phyloP scores from a whole-genome alignment of 2,329 filamentous ascomycete genomes.

The Scedosporium apiospermum region DNA sequence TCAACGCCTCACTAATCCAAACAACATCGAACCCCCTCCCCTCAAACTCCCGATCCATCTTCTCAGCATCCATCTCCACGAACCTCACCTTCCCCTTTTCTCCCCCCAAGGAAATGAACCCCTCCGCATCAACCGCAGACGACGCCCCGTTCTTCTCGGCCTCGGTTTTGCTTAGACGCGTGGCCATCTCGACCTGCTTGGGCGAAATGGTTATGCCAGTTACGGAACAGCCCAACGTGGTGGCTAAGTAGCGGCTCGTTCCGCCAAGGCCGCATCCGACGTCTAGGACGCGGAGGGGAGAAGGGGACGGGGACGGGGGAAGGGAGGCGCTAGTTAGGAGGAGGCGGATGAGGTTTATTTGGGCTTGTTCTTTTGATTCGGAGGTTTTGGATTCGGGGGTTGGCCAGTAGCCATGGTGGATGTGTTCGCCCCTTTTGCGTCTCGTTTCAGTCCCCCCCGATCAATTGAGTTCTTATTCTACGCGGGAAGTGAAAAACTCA shows the following conservation, averaged over 20 bases:
- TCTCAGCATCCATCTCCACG: slow-evolving; percentile 51
- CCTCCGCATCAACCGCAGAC: slow-evolving; percentile 16
- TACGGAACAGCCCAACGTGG: slow-evolving; percentile 38
- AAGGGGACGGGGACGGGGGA: slow-evolving; percentile 11
- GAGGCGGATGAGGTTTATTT: slow-evolving; percentile 46
- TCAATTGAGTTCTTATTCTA: neutral
- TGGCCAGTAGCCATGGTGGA: slow-evolving; percentile 54
- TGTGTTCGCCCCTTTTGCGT: slow-evolving; percentile 46
- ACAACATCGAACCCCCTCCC: slow-evolving; percentile 39
- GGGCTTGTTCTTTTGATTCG: slow-evolving; percentile 48
- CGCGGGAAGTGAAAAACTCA: slow-evolving; percentile 17
- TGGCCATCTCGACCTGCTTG: slow-evolving; percentile 49
- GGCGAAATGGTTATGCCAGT: slow-evolving; percentile 52
- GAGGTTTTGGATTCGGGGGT: slow-evolving; percentile 29
- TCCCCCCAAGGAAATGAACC: slow-evolving; percentile 29
- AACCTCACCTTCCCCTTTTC: slow-evolving; percentile 38
- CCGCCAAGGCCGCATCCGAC: slow-evolving; percentile 54
- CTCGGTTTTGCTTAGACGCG: slow-evolving; percentile 33
- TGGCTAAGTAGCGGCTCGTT: slow-evolving; percentile 46
- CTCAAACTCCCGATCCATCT: slow-evolving; percentile 43
- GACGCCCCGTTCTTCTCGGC: slow-evolving; percentile 9
- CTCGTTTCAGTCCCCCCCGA: neutral
- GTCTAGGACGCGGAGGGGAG: slow-evolving; percentile 35
- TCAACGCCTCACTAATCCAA: slow-evolving; percentile 54
- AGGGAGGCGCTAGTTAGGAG: slow-evolving; percentile 32